Evolutionary conservation across 73 alveolate species (phyloP).

Genomic region (Stentor coeruleus): DNA sequence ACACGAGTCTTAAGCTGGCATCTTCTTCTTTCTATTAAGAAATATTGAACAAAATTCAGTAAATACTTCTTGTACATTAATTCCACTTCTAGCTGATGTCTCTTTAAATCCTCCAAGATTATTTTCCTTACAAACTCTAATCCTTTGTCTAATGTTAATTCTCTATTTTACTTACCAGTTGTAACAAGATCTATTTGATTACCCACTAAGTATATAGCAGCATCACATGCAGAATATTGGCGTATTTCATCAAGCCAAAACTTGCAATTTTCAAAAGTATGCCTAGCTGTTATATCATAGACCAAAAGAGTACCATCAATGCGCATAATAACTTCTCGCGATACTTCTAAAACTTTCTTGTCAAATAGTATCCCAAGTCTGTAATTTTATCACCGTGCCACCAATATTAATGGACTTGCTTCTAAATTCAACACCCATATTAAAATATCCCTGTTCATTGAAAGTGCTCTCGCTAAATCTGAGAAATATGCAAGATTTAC

Average conservation of each 20-base stretch:
- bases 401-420: slow-evolving; percentile 62
- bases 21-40: background rate
- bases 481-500: slow-evolving; percentile 47
- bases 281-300: slow-evolving; percentile 61
- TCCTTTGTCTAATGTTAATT: slow-evolving; percentile 30
- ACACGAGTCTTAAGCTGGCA: background rate
- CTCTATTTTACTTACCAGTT: slow-evolving; percentile 27
- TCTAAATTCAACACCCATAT: slow-evolving; percentile 88
- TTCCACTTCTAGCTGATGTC: slow-evolving; percentile 37
- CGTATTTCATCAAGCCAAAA: slow-evolving; percentile 68
- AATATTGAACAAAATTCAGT: slow-evolving; percentile 22
- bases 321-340: slow-evolving; percentile 79
- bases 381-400: slow-evolving; percentile 65
- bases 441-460: slow-evolving; percentile 37
- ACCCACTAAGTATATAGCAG: slow-evolving; percentile 41
- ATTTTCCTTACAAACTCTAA: slow-evolving; percentile 29
- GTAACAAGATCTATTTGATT: slow-evolving; percentile 46
- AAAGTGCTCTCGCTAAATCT: slow-evolving; percentile 41
- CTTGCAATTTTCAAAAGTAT: slow-evolving; percentile 57
- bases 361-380: slow-evolving; percentile 93
- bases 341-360: slow-evolving; percentile 79
- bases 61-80: slow-evolving; percentile 38
- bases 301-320: slow-evolving; percentile 75
- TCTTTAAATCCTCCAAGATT: slow-evolving; percentile 31
- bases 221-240: slow-evolving; percentile 50